Base-by-base conservation (phyloP, 169 alveolate species). In the Cryptosporidium muris region DNA sequence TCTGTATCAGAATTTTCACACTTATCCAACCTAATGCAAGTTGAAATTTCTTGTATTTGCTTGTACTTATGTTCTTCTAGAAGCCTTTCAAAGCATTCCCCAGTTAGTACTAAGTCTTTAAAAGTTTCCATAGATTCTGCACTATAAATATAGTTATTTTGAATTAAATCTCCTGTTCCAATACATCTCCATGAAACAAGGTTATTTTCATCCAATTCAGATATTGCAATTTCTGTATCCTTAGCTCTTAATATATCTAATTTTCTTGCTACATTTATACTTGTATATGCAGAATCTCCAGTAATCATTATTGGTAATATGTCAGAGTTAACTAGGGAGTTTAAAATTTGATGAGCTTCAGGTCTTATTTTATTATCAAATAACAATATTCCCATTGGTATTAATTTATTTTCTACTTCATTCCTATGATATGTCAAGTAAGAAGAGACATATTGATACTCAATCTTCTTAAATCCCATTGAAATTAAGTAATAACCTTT, bases 241-340 rank as follows among this genome's bases (percentile, higher is more conserved):
- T 38, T 60, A 11, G 47, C 62, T 5, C 37, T 14, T n/a, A 74
- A 11, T 14, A 74, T 74, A 4, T 68, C 74, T 43, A 74, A 68
- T 25, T 54, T 74, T 63, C 36, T 5, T 3, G 85, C 85, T 4
- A 68, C 62, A 49, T 49, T 74, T n/a, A 74, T 9, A 14, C 85
- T 68, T 42, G 85, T 74, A 3, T 58, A 42, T 9, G 85, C 63
- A 47, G 85, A 74, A 60, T 74, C 85, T 2, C 85, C 85, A 12
- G 85, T 74, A 6, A 74, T 63, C 58, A 74, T 60, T 3, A 74
- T n/a, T 7, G 85, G 67, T 25, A 74, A 49, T 8, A 74, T 49
- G 45, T 74, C 85, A 4, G 85, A 52, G 1, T 58, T 52, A 2
- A 43, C 49, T 25, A 74, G 63, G 7, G 54, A 68, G 14, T 36